These are phyloP conservation scores for Daldinia bambusicola DNA, from an alignment of 495 filamentous ascomycete genomes.

Conservation along the genomic window DNA sequence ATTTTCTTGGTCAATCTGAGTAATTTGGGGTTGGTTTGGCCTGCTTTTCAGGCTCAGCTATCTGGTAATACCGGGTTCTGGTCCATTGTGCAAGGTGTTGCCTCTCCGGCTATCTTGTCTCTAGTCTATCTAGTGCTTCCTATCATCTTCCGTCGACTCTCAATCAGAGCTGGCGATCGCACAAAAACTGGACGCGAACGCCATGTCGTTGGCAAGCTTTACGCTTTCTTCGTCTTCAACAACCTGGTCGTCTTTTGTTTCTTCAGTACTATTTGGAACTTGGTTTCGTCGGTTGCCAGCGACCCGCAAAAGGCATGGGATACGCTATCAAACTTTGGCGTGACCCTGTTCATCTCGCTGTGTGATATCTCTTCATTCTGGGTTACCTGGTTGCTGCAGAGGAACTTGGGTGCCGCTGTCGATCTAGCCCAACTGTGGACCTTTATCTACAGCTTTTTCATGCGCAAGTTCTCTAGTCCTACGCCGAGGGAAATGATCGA, in stretches of 20 bases:
- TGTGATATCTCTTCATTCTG: slow-evolving; percentile 89
- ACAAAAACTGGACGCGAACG: slow-evolving; percentile 92
- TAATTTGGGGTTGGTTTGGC: slow-evolving; percentile 85
- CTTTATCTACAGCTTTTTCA: slow-evolving; percentile 81
- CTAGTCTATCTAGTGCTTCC: slow-evolving; percentile 89
- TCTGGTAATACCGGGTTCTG: slow-evolving; percentile 70
- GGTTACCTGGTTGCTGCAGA: slow-evolving; percentile 91
- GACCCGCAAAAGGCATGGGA: slow-evolving; percentile 68
- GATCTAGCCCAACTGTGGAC: slow-evolving; percentile 88
- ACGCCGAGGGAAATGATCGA: slow-evolving; percentile 95
- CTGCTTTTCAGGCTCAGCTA: slow-evolving; percentile 73
- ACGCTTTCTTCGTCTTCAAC: slow-evolving; percentile 98
- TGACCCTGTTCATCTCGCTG: slow-evolving; percentile 71
- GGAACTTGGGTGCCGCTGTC: slow-evolving; percentile 89
- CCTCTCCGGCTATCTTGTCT: slow-evolving; percentile 89
- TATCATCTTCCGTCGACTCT: slow-evolving; percentile 85
- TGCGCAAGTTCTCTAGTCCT: slow-evolving; percentile 82
- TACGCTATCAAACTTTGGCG: slow-evolving; percentile 71
- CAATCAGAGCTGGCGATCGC: slow-evolving; percentile 81
- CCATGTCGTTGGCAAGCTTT: slow-evolving; percentile 92
- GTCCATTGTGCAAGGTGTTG: slow-evolving; percentile 93
- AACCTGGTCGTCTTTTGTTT: slow-evolving; percentile 93
- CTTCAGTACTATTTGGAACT: slow-evolving; percentile 81
- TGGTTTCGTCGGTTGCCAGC: slow-evolving; percentile 70
- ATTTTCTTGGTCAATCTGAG: slow-evolving; percentile 88